Evolutionary conservation across 2,329 filamentous ascomycete species (phyloP).

Genomic region (Apiospora pterosperma): DNA sequence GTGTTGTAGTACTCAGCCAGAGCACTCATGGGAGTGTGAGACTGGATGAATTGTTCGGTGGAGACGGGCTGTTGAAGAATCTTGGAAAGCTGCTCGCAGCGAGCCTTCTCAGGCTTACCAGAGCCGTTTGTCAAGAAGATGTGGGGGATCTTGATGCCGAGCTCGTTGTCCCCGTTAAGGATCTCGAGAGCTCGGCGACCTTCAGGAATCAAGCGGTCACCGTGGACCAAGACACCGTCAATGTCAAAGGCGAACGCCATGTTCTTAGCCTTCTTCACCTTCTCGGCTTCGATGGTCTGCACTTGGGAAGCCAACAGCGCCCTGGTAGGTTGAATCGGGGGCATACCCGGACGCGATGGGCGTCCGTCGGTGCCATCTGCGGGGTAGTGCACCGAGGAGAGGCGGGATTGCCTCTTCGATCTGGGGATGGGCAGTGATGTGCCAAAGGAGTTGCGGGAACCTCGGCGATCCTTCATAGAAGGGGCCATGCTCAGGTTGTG

Average conservation of each 20-base stretch:
- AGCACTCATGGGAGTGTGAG: slow-evolving; percentile 74
- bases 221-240: slow-evolving; percentile 73
- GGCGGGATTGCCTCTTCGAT: slow-evolving; percentile 64
- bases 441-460: slow-evolving; percentile 74
- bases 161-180: slow-evolving; percentile 72
- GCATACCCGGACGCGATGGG: slow-evolving; percentile 53
- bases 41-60: slow-evolving; percentile 74
- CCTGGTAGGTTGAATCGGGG: slow-evolving; percentile 56
- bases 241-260: slow-evolving; percentile 82
- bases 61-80: slow-evolving; percentile 64
- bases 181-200: slow-evolving; percentile 65
- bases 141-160: slow-evolving; percentile 73
- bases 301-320: slow-evolving; percentile 69
- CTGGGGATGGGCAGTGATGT: slow-evolving; percentile 69
- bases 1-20: slow-evolving; percentile 74
- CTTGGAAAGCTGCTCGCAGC: slow-evolving; percentile 63
- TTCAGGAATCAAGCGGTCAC: slow-evolving; percentile 67
- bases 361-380: slow-evolving; percentile 41
- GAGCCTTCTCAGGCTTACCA: slow-evolving; percentile 64
- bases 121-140: slow-evolving; percentile 75
- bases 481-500: slow-evolving; percentile 67
- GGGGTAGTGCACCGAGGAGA: slow-evolving; percentile 54
- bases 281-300: slow-evolving; percentile 63
- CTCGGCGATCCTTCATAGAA: slow-evolving; percentile 63
- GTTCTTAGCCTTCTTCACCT: slow-evolving; percentile 68